phyloP scores from a whole-genome alignment of 208 protist species.

The Crithidia brevicula region DNA sequence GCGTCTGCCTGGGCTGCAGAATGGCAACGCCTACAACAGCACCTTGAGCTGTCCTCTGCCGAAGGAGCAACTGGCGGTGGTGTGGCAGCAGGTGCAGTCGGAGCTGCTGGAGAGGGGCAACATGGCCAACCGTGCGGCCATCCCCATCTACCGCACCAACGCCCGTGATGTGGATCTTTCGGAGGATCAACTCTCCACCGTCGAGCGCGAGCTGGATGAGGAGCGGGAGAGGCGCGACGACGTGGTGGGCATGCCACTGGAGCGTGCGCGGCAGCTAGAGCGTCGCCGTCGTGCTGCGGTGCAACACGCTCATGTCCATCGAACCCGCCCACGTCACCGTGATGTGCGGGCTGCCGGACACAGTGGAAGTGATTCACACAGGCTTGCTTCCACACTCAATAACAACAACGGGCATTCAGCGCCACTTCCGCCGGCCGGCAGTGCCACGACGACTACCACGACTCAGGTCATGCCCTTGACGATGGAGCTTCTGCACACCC shows the following conservation, averaged over 20 bases:
- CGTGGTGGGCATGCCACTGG: constrained; percentile 68
- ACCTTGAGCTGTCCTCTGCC: constrained; percentile 47
- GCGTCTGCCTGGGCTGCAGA: constrained; percentile 17
- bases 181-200: constrained; percentile 36
- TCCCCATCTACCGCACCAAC: constrained; percentile 63
- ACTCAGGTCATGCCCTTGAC: constrained; percentile 30
- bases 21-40: constrained; percentile 23
- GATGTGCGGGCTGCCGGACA: not conserved
- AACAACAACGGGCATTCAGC: not conserved
- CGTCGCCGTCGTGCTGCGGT: constrained; percentile 1
- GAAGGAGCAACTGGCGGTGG: constrained; percentile 59
- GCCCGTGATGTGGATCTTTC: constrained; percentile 41
- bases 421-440: not conserved
- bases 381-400: too few relatives aligned
- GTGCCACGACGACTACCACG: not conserved
- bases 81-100: constrained; percentile 56
- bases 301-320: not conserved
- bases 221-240: constrained; percentile 45
- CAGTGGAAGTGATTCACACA: too few relatives aligned
- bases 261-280: constrained; percentile 34
- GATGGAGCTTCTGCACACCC: constrained; percentile 39
- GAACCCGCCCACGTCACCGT: not conserved
- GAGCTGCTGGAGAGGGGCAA: constrained; percentile 35
- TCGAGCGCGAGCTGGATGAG: constrained; percentile 45
- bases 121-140: constrained; percentile 47